Evolutionary conservation across 164 flowering plant genomes (phyloP), one percentile per base, ranked within the genome.

Genomic region (Liquidambar formosana): DNA sequence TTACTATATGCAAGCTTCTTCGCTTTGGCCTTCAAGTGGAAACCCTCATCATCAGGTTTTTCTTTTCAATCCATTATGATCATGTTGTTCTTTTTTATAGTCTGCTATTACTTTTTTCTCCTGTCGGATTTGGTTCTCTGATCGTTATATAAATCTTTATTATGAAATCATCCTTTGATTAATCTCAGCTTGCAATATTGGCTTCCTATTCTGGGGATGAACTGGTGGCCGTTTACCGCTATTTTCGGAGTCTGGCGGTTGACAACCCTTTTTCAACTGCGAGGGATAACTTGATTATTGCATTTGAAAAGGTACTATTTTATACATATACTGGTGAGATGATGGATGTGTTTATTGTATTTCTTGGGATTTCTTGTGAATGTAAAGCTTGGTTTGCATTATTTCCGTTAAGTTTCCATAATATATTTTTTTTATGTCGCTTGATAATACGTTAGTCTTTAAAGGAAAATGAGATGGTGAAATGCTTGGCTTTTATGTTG

Each of bases 1-100:
- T 76, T 96, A 91, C 82, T 96, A 96, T 45, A 69, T 84, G 81
- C 93, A 96, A 75, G 98, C 99, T 70, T 84, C 96, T 66, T 84
- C 94, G 12, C 77, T 91, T 43, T 88, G 83, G 86, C 97, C 96
- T 59, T 84, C 97, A 60, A 90, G 88, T 83, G 99, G 99, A 59
- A 93, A 96, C 61, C 98, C 99, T 2, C 97, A 96, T 80, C 98
- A 96, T 80, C 99, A 96, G 98, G 98, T 92, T 69, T 66, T 51
- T 56, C 46, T 73, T 13, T 14, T 33, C 41, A 33, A 33, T 33
- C 41, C 41, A 33, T 6, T 33, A 6, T 46, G 33, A 28, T 68
- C 22, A 10, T 26, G 26, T 1, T 57, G 1, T n/a, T 33, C 41
- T 33, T 2, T 33, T 33, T 33, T 33, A 33, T 33, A 33, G 41